phyloP scores from a whole-genome alignment of 352 stramenopile species.

The Phytophthora podocarpi region DNA sequence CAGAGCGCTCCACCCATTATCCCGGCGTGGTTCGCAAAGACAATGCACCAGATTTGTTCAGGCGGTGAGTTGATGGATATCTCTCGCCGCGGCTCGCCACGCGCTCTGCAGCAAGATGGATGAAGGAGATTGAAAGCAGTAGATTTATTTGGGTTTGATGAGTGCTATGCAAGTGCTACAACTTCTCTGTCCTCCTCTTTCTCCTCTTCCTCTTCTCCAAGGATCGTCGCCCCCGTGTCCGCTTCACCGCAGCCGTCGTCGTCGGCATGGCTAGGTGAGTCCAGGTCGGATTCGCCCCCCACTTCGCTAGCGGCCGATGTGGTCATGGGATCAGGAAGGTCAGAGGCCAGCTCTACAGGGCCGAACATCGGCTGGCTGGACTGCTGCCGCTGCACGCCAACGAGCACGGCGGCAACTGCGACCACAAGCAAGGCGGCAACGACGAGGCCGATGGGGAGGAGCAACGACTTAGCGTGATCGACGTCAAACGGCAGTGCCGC shows the following conservation, averaged over 20 bases:
- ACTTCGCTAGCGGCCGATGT: slow-evolving; percentile 2
- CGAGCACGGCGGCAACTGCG: slow-evolving; percentile 20
- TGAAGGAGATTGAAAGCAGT: neutral
- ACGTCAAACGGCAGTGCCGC: slow-evolving; percentile 18
- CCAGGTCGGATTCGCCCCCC: neutral
- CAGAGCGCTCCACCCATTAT: slow-evolving; percentile 19
- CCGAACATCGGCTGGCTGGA: slow-evolving; percentile 37
- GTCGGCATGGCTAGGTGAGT: neutral
- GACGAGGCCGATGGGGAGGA: slow-evolving; percentile 12
- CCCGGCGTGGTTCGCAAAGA: slow-evolving; percentile 7
- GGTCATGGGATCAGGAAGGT: slow-evolving; percentile 38
- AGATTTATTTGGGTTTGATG: slow-evolving; percentile 5
- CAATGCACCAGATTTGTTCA: slow-evolving; percentile 15
- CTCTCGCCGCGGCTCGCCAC: neutral
- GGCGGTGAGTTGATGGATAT: slow-evolving; percentile 14
- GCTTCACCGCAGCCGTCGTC: slow-evolving; percentile 15
- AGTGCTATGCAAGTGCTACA: slow-evolving; percentile 16
- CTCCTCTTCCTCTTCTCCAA: slow-evolving; percentile 20
- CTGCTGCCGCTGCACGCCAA: slow-evolving; percentile 32
- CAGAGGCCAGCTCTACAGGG: slow-evolving; percentile 31
- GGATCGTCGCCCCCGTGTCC: slow-evolving; percentile 16
- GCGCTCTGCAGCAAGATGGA: neutral
- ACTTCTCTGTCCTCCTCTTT: slow-evolving; percentile 9
- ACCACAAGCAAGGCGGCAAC: slow-evolving; percentile 21
- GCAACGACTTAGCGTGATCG: slow-evolving; percentile 2